phyloP scores from a whole-genome alignment of 2,329 filamentous ascomycete species.

The Penicillium sp. region DNA sequence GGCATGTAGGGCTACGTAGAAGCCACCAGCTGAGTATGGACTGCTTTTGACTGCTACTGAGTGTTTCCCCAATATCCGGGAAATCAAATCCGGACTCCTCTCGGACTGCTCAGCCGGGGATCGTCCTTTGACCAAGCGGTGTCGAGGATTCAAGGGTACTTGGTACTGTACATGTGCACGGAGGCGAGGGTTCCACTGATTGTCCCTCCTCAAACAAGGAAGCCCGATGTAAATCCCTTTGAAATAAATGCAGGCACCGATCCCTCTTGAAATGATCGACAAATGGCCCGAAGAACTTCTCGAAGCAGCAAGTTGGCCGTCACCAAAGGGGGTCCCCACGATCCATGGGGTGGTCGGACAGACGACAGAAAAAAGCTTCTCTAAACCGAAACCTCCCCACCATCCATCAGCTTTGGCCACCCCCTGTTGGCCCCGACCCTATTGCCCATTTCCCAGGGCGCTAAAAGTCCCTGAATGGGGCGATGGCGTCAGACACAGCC shows the following conservation, averaged over 20 bases:
- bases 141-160: not conserved
- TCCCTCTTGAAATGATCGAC: constrained; percentile 10
- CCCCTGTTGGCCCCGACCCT: not conserved
- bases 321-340: not conserved
- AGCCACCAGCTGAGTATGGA: too few relatives aligned
- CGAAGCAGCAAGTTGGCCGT: constrained; percentile 5
- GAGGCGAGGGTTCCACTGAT: constrained; percentile 30
- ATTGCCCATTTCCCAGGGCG: constrained; percentile 1
- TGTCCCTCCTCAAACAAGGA: constrained; percentile 22
- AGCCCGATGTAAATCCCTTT: constrained; percentile 18
- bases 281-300: constrained; percentile 11
- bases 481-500: constrained; percentile 31
- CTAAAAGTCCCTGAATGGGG: constrained; percentile 8
- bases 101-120: constrained; percentile 4
- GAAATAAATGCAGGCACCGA: constrained; percentile 4
- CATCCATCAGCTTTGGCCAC: not conserved
- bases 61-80: not conserved
- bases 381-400: not conserved
- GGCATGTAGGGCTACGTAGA: too few relatives aligned
- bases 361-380: not conserved
- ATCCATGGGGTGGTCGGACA: not conserved
- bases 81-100: constrained; percentile 1
- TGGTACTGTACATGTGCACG: constrained; percentile 14
- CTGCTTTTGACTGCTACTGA: too few relatives aligned
- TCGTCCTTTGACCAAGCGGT: constrained; percentile 5